Base-by-base conservation (phyloP, 2,329 filamentous ascomycete genomes). In the Hypoxylon sp. region DNA sequence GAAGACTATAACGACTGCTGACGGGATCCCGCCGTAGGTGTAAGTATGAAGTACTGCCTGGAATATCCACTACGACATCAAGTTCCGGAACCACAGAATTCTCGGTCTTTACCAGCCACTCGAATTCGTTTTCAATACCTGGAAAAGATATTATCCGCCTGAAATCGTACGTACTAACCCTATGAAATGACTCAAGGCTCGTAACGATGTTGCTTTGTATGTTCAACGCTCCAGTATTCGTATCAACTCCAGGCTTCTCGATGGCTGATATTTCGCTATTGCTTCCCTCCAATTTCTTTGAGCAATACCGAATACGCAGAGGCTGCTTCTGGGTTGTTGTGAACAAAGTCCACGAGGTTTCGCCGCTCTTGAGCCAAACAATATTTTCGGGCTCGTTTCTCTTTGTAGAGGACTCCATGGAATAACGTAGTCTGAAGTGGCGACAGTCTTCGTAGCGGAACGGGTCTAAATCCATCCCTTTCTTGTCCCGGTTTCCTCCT, bases 341-440 rank as follows among this genome's bases (percentile, higher is more conserved):
- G 38, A 58, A 58, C 19, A 58, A 19, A 7, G 41, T 58, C 55
- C 55, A 58, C 3, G 28, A 30, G 11, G 55, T 58, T 2, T 49
- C 13, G 25, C 36, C 43, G 28, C 28, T 49, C 9, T 17, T 28
- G 23, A 58, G 28, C 55, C 55, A 58, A 25, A 48, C 25, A 9
- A 17, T 32, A 48, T 48, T 30, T 2, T 19, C 9, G 5, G 2
- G 1, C 28, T 30, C 32, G 14, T 14, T 23, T 14, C 17, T 36
- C 6, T 38, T 9, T 36, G 17, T 55, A 17, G 21, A 2, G 17
- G 21, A 1, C 2, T 13, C 14, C 21, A 32, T 23, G 10, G 23
- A 19, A 21, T 43, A 45, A 13, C 14, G 11, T 23, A 56, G 3
- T 21, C 25, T 43, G 17, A 56, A 56, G n/a, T 30, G 14, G 14